Base-by-base conservation (phyloP, 2,329 filamentous ascomycete genomes). In the Bipolaris sorokiniana region DNA sequence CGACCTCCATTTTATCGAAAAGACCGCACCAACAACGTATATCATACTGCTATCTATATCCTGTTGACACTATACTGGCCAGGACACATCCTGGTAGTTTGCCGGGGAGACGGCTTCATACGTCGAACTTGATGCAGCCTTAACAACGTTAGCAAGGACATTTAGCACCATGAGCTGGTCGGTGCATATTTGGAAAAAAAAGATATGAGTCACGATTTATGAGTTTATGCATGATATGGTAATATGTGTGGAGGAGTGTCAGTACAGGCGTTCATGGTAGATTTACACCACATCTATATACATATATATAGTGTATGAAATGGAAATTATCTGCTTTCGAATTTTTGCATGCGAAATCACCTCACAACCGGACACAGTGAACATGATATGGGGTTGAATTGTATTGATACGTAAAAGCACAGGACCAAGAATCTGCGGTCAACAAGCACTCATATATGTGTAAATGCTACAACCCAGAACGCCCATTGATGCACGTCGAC, bases 171-270 rank as follows among this genome's bases (percentile, higher is more conserved):
- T 13, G 18, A 28, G n/a, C 18, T 6, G 13, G 11, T 2, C 46
- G 15, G 15, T 44, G 16, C 28, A 42, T n/a, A 31, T 37, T 15
- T 16, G n/a, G 18, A 7, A 48, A 20, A 51, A 26, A 15, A 18
- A 37, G 20, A 28, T 22, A 48, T 31, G 22, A 41, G 22, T 44
- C 16, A 56, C 51, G 44, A 42, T 42, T 56, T 48, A 53, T 28
- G 49, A 48, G n/a, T 41, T 48, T 48, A 56, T 28, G 44, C 38
- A 51, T 18, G 41, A 37, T 16, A 56, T 40, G 31, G 51, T 38
- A 45, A 40, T 36, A 36, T 28, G 31, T 47, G 45, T n/a, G 5
- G 54, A 37, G 31, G 16, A 22, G 48, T 42, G 52, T 56, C 31
- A 22, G 11, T 18, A 44, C 16, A 7, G 49, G 54, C 48, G 49